Base-by-base conservation (phyloP, 345 rosid genomes). In the Hevea brasiliensis region DNA sequence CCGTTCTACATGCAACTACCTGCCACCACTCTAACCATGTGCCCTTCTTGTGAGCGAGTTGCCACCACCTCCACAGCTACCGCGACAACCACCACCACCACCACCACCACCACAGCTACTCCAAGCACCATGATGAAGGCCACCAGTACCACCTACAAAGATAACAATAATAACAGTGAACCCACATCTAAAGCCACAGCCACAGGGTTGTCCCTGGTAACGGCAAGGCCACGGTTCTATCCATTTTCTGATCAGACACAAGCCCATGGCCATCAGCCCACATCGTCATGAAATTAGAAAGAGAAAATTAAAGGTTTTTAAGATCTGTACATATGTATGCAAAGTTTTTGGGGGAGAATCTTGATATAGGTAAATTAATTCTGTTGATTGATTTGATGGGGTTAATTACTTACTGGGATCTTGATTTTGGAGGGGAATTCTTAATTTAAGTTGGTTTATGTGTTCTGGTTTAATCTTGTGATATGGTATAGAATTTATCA, bases 1-100 rank as follows among this genome's bases (percentile, higher is more conserved):
- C 69, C 68, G 6, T 62, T 72, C 42, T 63, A 63, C 51, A 62
- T 72, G 76, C 76, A 72, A 42, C 24, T 63, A 17, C 76, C 76
- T 21, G 68, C 68, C 35, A 64, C 68, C 9, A 64, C 68, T 64
- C 53, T 64, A 9, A 64, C 68, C 29, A 64, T 64, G 68, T 64
- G 68, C 20, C 68, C 68, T 4, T 64, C 68, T 42, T 64, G 68
- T 64, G 68, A 37, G 6, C 68, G 79, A 55, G 77, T 80, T 7
- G 83, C 77, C 71, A 73, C 81, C 26, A 59, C 76, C 23, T 20
- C 76, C 40, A 42, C 69, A 4, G 1, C 69, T 15, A 32, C 41
- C 23, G 12, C 75, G 50, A 17, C 48, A 20, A 20, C 62, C 26
- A 41, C 41, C 29, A 27, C 67, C 15, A 4, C 80, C 3, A 53